Evolutionary conservation across 176 grass and related monocot genomes (phyloP), one percentile per base, ranked within the genome.

Genomic region (Typha latifolia): DNA sequence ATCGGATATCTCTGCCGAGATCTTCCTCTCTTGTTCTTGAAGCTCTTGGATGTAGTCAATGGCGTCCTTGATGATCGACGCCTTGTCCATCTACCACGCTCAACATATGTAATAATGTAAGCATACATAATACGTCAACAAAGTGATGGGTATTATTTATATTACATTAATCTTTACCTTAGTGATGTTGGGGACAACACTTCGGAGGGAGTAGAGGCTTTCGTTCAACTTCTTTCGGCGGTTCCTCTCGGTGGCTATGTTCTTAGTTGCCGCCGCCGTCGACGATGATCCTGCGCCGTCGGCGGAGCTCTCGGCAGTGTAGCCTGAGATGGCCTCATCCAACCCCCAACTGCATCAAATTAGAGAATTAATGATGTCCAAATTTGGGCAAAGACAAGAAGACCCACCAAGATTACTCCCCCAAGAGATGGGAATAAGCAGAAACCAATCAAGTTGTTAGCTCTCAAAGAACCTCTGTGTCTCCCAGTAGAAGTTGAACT

Each of bases 161-260:
- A 37, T 8, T 37, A 37, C 34, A 37, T 2, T 26, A 26, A 37
- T 37, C 34, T 34, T 24, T 32, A 84, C 85, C 75, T 87, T 92
- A 5, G 78, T 92, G 57, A 92, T 92, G 64, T 73, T 84, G 0
- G 89, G 89, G 32, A 92, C 89, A 61, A 81, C 52, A 63, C 84
- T 82, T 47, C 89, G 81, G 61, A 91, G 72, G 4, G 78, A 56
- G 68, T 76, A 91, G 47, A 91, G 82, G 73, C 32, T 87, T 20
- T 82, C 81, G 67, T 92, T 92, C 65, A 92, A 62, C 52, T n/a
- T 84, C 72, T 53, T 69, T 49, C 78, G 48, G 1, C 81, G 74
- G 27, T 51, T 62, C 48, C 78, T 74, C 84, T 80, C 81, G 53
- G 48, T 80, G 48, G 22, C 2, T 23, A 87, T 43, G 0, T 43